phyloP scores from a whole-genome alignment of 305 asterid genomes.

The Fraxinus sp. region DNA sequence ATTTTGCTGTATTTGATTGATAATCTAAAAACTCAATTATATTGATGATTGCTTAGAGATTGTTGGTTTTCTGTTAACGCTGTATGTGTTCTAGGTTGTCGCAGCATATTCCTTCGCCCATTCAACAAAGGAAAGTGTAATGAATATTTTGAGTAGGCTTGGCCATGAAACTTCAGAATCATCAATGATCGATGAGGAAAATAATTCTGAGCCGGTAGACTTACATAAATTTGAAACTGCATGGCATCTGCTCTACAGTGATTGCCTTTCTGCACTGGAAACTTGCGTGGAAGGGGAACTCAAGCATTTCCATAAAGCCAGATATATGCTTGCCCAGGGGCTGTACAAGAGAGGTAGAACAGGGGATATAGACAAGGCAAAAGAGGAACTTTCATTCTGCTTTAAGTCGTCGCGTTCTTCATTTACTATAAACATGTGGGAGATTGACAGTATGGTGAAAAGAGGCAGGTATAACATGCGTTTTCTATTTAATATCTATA shows the following conservation, averaged over 20 bases:
- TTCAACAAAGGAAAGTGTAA: conserved; percentile 55
- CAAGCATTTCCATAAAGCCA: conserved; percentile 96
- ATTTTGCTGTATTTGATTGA: conserved; percentile 20
- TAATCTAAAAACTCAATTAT: not conserved
- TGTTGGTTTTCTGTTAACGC: conserved; percentile 11
- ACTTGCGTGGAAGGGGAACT: conserved; percentile 98
- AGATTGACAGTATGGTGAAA: conserved; percentile 94
- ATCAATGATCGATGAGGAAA: conserved; percentile 38
- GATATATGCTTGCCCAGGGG: conserved; percentile 96
- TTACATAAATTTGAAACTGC: conserved; percentile 47
- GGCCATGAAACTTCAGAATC: conserved; percentile 45
- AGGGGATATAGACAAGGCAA: conserved; percentile 92
- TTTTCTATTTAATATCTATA: conserved; percentile 21
- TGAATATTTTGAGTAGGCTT: conserved; percentile 39
- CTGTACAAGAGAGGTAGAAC: conserved; percentile 64
- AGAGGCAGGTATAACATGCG: conserved; percentile 71
- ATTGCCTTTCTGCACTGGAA: conserved; percentile 92
- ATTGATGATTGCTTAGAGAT: conserved; percentile 18
- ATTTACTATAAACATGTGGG: conserved; percentile 99
- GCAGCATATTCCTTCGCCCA: conserved; percentile 67
- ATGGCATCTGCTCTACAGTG: conserved; percentile 81
- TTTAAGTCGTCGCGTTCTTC: conserved; percentile 92
- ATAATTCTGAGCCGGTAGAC: conserved; percentile 35
- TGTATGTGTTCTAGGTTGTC: conserved; percentile 61
- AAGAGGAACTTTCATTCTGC: conserved; percentile 97